phyloP scores from a whole-genome alignment of 345 rosid species.

The Citrus cavaleriei region DNA sequence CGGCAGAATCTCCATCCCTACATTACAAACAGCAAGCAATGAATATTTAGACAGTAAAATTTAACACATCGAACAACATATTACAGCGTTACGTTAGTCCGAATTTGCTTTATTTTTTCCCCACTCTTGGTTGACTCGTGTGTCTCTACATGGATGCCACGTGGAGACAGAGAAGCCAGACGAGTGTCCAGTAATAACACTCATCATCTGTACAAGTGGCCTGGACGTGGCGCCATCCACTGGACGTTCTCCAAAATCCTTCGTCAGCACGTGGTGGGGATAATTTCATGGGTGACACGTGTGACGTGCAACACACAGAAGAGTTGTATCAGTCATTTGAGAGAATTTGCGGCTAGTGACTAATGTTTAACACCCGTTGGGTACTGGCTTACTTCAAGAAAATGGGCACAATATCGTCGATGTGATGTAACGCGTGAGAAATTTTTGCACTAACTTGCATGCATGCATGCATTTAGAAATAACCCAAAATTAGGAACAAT shows the following conservation, averaged over 20 bases:
- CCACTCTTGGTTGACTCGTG: background rate
- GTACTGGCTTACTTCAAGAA: background rate
- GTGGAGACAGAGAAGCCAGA: background rate
- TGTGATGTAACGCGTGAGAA: background rate
- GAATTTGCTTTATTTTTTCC: too few relatives aligned
- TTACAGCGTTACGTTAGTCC: too few relatives aligned
- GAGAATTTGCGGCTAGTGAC: background rate
- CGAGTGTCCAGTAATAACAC: background rate
- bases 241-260: background rate
- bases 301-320: background rate
- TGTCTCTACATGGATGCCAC: background rate
- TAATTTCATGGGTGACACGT: background rate
- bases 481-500: background rate
- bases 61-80: too few relatives aligned
- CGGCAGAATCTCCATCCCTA: conserved; percentile 69
- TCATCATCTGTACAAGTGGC: background rate
- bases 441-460: background rate
- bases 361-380: background rate
- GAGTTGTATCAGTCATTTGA: background rate
- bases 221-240: background rate
- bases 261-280: background rate
- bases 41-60: too few relatives aligned
- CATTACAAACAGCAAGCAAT: background rate
- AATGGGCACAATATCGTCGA: background rate
- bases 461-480: background rate